Conservation (phyloP, 495 filamentous ascomycete genomes). For the Daldinia grandis region DNA sequence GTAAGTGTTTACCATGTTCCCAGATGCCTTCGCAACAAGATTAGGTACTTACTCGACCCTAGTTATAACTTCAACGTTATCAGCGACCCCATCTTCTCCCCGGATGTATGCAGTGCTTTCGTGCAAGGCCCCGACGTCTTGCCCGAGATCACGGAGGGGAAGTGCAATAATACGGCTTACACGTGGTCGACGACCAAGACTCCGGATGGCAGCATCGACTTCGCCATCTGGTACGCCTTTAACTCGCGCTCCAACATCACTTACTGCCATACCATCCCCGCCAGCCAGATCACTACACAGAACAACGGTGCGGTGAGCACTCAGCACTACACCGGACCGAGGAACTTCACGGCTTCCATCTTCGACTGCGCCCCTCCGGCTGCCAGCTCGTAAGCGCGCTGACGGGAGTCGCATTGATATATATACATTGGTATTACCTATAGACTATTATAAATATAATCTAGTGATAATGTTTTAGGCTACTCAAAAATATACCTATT, state of each 20-base stretch:
- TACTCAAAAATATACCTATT: background rate
- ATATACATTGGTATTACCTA: background rate
- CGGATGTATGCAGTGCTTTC: background rate
- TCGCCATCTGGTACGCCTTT: constrained; percentile 1
- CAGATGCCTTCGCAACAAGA: background rate
- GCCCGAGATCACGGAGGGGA: background rate
- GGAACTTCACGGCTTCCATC: constrained; percentile 5
- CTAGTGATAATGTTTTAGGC: background rate
- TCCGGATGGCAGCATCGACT: background rate
- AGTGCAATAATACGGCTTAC: background rate
- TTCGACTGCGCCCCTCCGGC: background rate
- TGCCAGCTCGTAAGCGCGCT: background rate
- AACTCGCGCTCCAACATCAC: constrained; percentile 9
- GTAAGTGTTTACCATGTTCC: background rate
- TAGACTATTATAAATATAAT: background rate
- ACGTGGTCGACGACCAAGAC: background rate
- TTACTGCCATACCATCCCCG: background rate
- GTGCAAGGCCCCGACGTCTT: background rate
- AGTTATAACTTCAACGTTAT: constrained; percentile 1
- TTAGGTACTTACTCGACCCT: background rate
- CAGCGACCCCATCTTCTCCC: background rate
- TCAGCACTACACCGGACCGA: constrained; percentile 4
- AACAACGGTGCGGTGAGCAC: constrained; percentile 5
- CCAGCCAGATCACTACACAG: background rate
- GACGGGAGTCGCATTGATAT: background rate